phyloP scores from a whole-genome alignment of 2,329 filamentous ascomycete genomes.

The Neophaeococcomyces mojaviensis region DNA sequence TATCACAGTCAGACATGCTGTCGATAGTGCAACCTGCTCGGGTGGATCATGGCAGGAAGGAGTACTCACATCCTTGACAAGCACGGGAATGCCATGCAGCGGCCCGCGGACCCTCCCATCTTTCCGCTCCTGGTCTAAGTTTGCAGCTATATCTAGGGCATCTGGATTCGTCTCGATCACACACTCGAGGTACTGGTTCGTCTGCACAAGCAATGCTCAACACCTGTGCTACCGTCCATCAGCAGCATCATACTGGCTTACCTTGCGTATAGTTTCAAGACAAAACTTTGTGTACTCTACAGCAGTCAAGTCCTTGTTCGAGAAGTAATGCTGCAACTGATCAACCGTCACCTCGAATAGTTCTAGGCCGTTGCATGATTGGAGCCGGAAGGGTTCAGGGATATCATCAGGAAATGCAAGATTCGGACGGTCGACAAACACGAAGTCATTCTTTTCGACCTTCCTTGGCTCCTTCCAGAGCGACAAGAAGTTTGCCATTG shows the following conservation, averaged over 20 bases:
- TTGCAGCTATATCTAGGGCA: constrained; percentile 17
- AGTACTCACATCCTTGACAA: constrained; percentile 35
- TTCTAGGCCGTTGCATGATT: no score
- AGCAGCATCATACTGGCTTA: background rate
- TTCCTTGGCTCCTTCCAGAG: no score
- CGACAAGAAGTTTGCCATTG: no score
- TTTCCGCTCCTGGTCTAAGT: constrained; percentile 24
- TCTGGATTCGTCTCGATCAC: constrained; percentile 26
- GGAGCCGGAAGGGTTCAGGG: no score
- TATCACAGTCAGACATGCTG: constrained; percentile 25
- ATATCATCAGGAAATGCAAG: no score
- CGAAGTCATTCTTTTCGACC: no score
- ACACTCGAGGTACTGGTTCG: constrained; percentile 38
- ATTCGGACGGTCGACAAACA: no score
- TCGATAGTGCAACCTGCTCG: constrained; percentile 20
- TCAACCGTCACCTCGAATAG: constrained; percentile 60
- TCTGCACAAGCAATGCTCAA: constrained; percentile 50
- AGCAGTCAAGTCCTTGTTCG: constrained; percentile 46
- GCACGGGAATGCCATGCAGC: constrained; percentile 30
- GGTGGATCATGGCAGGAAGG: background rate
- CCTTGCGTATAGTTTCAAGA: background rate
- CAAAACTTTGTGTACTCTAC: constrained; percentile 53
- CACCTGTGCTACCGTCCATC: constrained; percentile 6
- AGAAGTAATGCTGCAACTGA: constrained; percentile 54
- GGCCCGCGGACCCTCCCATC: constrained; percentile 24